These are phyloP conservation scores for Dendryphion nanum DNA, from an alignment of 2,329 filamentous ascomycete species.

Conservation along the genomic window DNA sequence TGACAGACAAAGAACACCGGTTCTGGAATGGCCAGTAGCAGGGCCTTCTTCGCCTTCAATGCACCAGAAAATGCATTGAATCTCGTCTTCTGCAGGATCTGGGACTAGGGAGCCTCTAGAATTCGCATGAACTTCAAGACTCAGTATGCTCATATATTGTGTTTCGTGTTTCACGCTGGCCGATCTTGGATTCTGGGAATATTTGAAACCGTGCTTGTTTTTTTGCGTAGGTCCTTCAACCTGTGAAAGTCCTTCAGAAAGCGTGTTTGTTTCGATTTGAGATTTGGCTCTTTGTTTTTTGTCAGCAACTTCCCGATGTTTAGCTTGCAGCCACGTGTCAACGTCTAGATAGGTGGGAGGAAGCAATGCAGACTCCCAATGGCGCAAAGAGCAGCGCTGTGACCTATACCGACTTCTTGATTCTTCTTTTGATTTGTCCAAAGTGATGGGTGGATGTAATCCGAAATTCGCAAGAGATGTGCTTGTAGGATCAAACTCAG, in stretches of 20 bases:
- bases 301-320: conserved; percentile 22
- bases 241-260: conserved; percentile 64
- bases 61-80: conserved; percentile 88
- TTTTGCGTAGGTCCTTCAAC: conserved; percentile 86
- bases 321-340: conserved; percentile 59
- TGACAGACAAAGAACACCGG: conserved; percentile 73
- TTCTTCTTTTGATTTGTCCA: conserved; percentile 55
- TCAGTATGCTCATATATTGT: conserved; percentile 97
- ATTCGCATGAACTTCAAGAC: conserved; percentile 88
- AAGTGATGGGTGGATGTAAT: conserved; percentile 45
- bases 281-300: not conserved
- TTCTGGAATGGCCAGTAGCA: conserved; percentile 54
- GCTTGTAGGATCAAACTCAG: conserved; percentile 67
- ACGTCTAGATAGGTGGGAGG: conserved; percentile 74
- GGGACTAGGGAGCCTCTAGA: conserved; percentile 77
- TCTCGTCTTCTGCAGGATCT: conserved; percentile 86
- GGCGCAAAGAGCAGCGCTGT: conserved; percentile 59
- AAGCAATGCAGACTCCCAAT: conserved; percentile 73
- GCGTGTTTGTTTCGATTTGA: no score
- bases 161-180: conserved; percentile 79
- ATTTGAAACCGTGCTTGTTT: conserved; percentile 80
- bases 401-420: conserved; percentile 53
- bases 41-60: conserved; percentile 72
- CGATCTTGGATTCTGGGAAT: conserved; percentile 71
- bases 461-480: conserved; percentile 57